Evolutionary conservation across 2,329 filamentous ascomycete species (phyloP), one percentile per base, ranked within the genome.

Genomic region (Zalaria sp.): DNA sequence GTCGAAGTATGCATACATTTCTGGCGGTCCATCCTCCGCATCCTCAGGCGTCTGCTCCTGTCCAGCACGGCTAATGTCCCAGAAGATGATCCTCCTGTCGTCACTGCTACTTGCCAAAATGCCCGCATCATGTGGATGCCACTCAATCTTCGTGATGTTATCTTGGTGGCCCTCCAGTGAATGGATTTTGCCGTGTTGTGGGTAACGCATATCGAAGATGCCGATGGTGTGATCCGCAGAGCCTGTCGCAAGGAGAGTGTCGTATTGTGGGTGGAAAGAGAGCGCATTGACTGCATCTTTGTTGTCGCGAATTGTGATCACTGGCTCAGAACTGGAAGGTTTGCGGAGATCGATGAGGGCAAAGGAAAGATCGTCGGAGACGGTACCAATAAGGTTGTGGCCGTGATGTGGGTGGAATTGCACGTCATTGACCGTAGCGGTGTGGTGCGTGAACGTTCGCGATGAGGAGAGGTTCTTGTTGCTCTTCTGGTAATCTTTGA

Each of bases 11-110:
- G 18, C 18, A 65, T 71, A 91, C 83, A 98, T 71, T 63, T 98
- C 91, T 40, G 91, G 89, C 1, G 88, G 84, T 0, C 91, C 91
- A 57, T 98, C 91, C 52, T 96, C 89, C 39, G 82, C 81, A 61
- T 98, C 91, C 51, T 98, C 93, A 2, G 87, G 86, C 7, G 84
- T 81, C 63, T 96, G 91, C 65, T 98, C 91, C 56, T 93, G 86
- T 38, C 93, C 91, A 36, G 93, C 82, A 42, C 82, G 78, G 53
- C 85, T 88, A 36, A 96, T 71, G 58, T 98, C 91, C 91, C 91
- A 98, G 67, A 96, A 91, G 59, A 93, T 82, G 49, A 98, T 83
- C 51, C 93, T 78, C 37, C 91, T 77, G 59, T 98, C 91, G 57
- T 95, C 93, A 58, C 86, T 88, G 39, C 82, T 85, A 55, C 87